Base-by-base conservation (phyloP, 192 early-diverging fungal species). In the Cetraspora pellucida region DNA sequence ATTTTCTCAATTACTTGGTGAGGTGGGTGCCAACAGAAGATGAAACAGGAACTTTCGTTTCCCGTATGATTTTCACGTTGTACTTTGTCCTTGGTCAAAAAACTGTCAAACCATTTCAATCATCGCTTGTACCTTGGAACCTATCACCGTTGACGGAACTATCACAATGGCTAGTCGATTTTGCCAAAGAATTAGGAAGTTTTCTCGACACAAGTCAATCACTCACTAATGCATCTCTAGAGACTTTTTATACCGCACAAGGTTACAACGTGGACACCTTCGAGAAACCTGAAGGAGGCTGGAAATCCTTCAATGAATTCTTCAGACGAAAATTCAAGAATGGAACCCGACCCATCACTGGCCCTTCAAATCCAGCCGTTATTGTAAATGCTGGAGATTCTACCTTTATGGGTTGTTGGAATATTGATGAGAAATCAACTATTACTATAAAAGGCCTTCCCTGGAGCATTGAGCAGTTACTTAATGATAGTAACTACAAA, bases 1-100 rank as follows among this genome's bases (percentile, higher is more conserved):
- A 69, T 19, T 69, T 69, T 69, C 67, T 69, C 23, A 69, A 69
- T 50, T 17, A 69, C 27, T n/a, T 69, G 44, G 67, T 69, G n/a
- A 46, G 23, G n/a, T 69, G 67, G 67, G 67, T 69, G 45, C 67
- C 67, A 44, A 69, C 44, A 50, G 67, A 69, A 44, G 19, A 50
- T 47, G 47, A 46, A 69, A 27, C 67, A 47, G 67, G 67, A 46
- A 69, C 67, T 69, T 50, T 25, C 27, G 23, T 69, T 69, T 69
- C 47, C 8, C 14, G n/a, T 50, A 69, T 69, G 67, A 19, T 69
- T 69, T 11, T 9, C 37, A 69, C 67, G n/a, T 49, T 69, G 67
- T 69, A 69, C 46, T 69, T 50, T 25, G 46, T 69, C 44, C 67
- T 69, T 21, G 44, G 47, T 50, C 67, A 69, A 10, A 10, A 69